Evolutionary conservation across 2,329 filamentous ascomycete species (phyloP).

Genomic region (Alternaria incomplexa): DNA sequence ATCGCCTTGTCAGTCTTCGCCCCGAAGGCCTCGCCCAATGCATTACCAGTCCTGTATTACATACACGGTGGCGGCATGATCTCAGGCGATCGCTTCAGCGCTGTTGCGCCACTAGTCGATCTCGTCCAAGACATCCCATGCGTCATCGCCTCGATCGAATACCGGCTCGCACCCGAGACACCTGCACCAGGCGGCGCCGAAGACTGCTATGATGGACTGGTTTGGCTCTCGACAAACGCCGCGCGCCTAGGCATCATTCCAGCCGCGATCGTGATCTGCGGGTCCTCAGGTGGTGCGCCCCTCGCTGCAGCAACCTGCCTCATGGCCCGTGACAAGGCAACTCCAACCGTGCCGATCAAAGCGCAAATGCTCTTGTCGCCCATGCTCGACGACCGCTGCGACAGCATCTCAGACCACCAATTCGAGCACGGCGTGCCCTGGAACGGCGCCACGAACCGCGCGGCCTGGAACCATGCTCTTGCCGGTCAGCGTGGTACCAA

Average conservation of each 20-base stretch:
- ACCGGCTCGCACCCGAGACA: constrained; percentile 22
- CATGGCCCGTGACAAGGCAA: constrained; percentile 18
- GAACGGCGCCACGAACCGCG: constrained; percentile 9
- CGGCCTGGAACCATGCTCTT: constrained; percentile 18
- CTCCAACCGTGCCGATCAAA: constrained; percentile 11
- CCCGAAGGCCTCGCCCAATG: constrained; percentile 59
- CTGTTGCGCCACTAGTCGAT: constrained; percentile 14
- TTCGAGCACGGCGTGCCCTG: constrained; percentile 22
- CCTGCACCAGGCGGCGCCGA: constrained; percentile 18
- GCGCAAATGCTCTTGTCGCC: constrained; percentile 20
- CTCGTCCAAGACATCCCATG: constrained; percentile 17
- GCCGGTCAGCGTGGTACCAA: constrained; percentile 9
- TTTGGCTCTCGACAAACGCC: constrained; percentile 21
- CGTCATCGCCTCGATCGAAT: constrained; percentile 21
- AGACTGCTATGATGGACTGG: constrained; percentile 20
- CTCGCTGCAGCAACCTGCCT: constrained; percentile 19
- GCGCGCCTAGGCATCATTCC: constrained; percentile 16
- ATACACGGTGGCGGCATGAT: constrained; percentile 59
- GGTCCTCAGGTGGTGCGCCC: constrained; percentile 15
- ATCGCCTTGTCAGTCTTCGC: constrained; percentile 61
- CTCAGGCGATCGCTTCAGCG: constrained; percentile 20
- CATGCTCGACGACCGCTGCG: constrained; percentile 19
- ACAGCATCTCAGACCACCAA: constrained; percentile 22
- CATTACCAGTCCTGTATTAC: constrained; percentile 73
- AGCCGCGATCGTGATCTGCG: constrained; percentile 18